Base-by-base conservation (phyloP, 1,139 yeast genomes). In the Nakaseomyces nivariensis region DNA sequence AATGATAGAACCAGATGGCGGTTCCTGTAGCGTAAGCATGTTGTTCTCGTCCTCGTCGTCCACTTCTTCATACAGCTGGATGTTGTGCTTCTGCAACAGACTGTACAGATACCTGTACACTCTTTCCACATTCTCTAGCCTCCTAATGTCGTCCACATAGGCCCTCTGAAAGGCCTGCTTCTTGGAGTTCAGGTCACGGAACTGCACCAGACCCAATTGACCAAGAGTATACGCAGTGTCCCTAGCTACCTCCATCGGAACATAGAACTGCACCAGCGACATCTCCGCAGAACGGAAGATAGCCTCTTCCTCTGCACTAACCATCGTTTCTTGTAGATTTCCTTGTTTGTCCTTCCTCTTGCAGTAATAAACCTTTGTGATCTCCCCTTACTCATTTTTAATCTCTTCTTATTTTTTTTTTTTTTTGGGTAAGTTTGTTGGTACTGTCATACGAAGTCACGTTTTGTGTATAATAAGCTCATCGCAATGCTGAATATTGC, bases 281-380 rank as follows among this genome's bases (percentile, higher is more conserved):
- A 92, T 90, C 52, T 94, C 95, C 70, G 97, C 97, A 49, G 97
- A 86, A 70, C 87, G 85, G 78, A 81, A 81, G 57, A 82, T 77
- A 45, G 87, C 88, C 71, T 82, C 89, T 57, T 81, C 82, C 37
- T 65, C 44, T n/a, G 34, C 34, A 13, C 34, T 27, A 41, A 41
- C 44, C 44, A 41, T 63, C 3, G 22, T 17, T 17, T 17, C 22
- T 17, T 3, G 22, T 17, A 17, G 22, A 17, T 17, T 17, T 17
- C 22, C 22, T 44, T 5, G n/a, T 33, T 33, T 55, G 60, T 52
- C 51, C 54, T 57, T 51, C 52, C 7, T 46, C 3, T 31, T 32
- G 4, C 22, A n/a, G n/a, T 17, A 17, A 17, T 17, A 17, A 17
- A 17, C 22, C 22, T 17, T 17, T 17, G 22, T 17, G 22, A 17